Evolutionary conservation across 2,329 filamentous ascomycete species (phyloP).

Genomic region (Sclerotinia glacialis): DNA sequence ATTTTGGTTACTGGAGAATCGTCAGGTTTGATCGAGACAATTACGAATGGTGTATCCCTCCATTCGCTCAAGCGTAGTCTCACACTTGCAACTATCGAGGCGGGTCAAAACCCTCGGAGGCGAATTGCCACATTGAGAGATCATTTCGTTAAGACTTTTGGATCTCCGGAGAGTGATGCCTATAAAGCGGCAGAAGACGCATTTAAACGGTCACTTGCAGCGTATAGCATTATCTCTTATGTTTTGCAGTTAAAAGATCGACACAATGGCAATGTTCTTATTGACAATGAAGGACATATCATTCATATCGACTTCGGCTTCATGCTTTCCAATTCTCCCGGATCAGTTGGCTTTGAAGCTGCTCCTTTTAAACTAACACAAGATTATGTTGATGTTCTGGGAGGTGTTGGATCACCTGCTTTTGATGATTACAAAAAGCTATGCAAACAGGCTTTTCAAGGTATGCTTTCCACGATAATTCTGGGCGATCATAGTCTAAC

Average conservation of each 20-base stretch:
- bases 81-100: constrained; percentile 70
- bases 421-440: constrained; percentile 74
- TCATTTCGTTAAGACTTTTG: constrained; percentile 79
- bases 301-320: constrained; percentile 90
- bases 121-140: constrained; percentile 78
- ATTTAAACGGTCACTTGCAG: constrained; percentile 77
- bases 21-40: constrained; percentile 81
- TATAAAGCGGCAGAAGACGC: constrained; percentile 72
- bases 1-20: constrained; percentile 83
- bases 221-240: constrained; percentile 83
- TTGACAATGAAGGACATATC: constrained; percentile 82
- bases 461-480: constrained; percentile 43
- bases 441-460: constrained; percentile 82
- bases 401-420: constrained; percentile 65
- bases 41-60: constrained; percentile 83
- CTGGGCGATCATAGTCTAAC: not conserved
- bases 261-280: constrained; percentile 82
- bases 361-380: constrained; percentile 84
- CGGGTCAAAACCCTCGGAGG: constrained; percentile 68
- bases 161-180: constrained; percentile 63
- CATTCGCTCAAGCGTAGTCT: constrained; percentile 81
- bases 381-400: constrained; percentile 81
- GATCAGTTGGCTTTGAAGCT: constrained; percentile 80
- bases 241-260: constrained; percentile 81
- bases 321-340: constrained; percentile 83